A percentile compares a stretch with the other conserved stretches of the same genome.
Evolutionary conservation across 2,329 filamentous ascomycete genomes (phyloP).

Genomic region (Geoglossum cookeanum): DNA sequence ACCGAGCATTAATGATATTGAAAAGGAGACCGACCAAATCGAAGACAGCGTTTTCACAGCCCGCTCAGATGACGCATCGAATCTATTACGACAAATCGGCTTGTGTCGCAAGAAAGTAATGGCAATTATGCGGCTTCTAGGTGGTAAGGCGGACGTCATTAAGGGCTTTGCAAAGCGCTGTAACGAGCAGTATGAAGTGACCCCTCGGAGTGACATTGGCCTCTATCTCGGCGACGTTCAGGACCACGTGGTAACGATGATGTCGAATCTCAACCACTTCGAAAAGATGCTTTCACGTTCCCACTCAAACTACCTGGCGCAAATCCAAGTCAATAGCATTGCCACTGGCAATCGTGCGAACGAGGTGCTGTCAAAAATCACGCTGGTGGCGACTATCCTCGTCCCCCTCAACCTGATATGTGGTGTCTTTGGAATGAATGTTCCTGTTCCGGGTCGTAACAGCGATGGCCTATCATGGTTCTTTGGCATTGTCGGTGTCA

Average conservation of each 20-base stretch:
- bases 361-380: slow-evolving; percentile 83
- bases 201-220: slow-evolving; percentile 87
- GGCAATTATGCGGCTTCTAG: slow-evolving; percentile 76
- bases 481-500: slow-evolving; percentile 38
- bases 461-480: slow-evolving; percentile 31
- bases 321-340: slow-evolving; percentile 82
- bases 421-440: slow-evolving; percentile 78
- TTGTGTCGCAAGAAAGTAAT: slow-evolving; percentile 87
- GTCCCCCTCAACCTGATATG: slow-evolving; percentile 89
- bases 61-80: slow-evolving; percentile 71
- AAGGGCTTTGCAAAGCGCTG: slow-evolving; percentile 96
- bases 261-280: slow-evolving; percentile 85
- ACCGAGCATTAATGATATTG: slow-evolving; percentile 70
- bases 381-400: slow-evolving; percentile 81
- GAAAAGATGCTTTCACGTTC: slow-evolving; percentile 93
- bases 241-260: slow-evolving; percentile 98
- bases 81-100: slow-evolving; percentile 74
- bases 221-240: slow-evolving; percentile 95
- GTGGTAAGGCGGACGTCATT: slow-evolving; percentile 96
- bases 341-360: slow-evolving; percentile 77
- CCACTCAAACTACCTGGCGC: slow-evolving; percentile 91
- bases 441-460: slow-evolving; percentile 45
- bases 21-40: slow-evolving; percentile 75
- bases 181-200: slow-evolving; percentile 92
- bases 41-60: slow-evolving; percentile 92